Conservation (phyloP, 306 rosid genomes). For the cucumber (Cucumis sativus) region DNA sequence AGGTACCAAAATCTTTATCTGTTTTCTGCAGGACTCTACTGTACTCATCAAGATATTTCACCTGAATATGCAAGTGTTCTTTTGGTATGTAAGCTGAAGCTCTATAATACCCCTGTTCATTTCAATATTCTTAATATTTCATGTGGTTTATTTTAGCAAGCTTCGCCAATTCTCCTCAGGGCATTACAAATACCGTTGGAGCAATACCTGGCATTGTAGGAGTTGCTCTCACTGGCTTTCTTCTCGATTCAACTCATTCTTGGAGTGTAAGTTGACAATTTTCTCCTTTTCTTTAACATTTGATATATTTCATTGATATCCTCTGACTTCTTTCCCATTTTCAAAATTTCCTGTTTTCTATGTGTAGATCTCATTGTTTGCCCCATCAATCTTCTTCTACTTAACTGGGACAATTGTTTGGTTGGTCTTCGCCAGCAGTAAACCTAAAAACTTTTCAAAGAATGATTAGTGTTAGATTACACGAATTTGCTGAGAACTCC, state of each 20-base stretch:
- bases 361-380: constrained; percentile 72
- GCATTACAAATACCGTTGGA: constrained; percentile 90
- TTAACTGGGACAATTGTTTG: constrained; percentile 70
- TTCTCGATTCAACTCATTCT: constrained; percentile 90
- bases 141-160: neutral
- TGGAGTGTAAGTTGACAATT: constrained; percentile 74
- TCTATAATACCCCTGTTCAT: neutral
- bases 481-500: neutral
- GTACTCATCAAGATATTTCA: constrained; percentile 94
- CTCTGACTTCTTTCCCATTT: neutral
- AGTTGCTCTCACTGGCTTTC: constrained; percentile 86
- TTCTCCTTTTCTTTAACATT: neutral
- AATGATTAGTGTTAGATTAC: constrained; percentile 28
- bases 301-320: neutral
- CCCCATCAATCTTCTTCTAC: constrained; percentile 93
- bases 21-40: constrained; percentile 68
- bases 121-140: neutral
- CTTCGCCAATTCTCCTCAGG: constrained; percentile 25
- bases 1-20: neutral
- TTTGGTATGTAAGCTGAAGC: constrained; percentile 38
- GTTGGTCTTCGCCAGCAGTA: constrained; percentile 89
- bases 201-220: constrained; percentile 92
- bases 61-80: constrained; percentile 94
- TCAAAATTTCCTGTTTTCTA: constrained; percentile 5
- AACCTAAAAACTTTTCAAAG: constrained; percentile 68